Evolutionary conservation across 306 rosid genomes (phyloP), one percentile per base, ranked within the genome.

Genomic region (Begonia fuchsioides): DNA sequence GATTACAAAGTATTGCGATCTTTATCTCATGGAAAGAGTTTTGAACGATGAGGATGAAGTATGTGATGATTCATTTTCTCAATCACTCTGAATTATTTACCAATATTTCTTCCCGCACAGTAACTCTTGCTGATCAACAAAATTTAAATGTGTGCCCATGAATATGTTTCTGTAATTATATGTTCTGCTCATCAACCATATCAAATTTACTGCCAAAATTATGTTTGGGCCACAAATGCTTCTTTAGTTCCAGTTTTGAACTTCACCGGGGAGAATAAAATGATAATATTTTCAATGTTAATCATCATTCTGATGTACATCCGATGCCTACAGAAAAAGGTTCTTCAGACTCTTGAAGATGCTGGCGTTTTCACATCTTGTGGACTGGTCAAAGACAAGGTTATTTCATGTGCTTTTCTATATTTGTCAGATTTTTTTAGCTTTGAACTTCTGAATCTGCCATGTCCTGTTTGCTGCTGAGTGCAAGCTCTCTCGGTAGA

Each of bases 11-110:
- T 77, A 49, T 65, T 90, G 98, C 40, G 96, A 90, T 77, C 66
- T 90, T 62, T 90, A 90, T 72, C 83, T 90, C 69, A 90, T 90
- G 98, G 96, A 90, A 68, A 81, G 78, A 17, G 92, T 90, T 68
- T 47, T 85, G 61, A 95, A 90, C 48, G 96, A 85, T 55, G 94
- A 85, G 71, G 85, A 82, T 10, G 95, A 85, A 79, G 98, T 90
- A 55, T 8, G 79, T 75, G 66, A 43, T 15, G 35, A 26, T 26
- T 26, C 35, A 26, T 26, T 6, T 26, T 26, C 7, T 26, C 35
- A 26, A 26, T 26, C 35, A 26, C 35, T 26, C 35, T 26, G 5
- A 26, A 26, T 26, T 26, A 26, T 26, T 26, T 26, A 26, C 35
- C 35, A 26, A 26, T 26, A 26, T 26, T 26, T 26, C 35, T 41